Conservation (phyloP, 148 eudicot species). For the Simmondsia chinensis region DNA sequence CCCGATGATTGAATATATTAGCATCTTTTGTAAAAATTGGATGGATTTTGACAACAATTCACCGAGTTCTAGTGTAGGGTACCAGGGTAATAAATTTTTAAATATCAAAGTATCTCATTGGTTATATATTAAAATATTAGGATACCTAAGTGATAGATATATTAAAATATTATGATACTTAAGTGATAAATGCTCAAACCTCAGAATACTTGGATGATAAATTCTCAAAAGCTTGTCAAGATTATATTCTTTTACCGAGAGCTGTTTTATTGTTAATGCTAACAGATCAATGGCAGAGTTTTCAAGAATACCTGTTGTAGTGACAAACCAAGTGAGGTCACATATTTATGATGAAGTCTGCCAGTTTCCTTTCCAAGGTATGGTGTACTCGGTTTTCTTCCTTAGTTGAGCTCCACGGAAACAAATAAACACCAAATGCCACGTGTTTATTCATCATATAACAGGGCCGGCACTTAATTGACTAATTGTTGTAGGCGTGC, state of each 20-base stretch:
- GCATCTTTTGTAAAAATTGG: too few species aligned
- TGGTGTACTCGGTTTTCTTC: slow-evolving; percentile 1
- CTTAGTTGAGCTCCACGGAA: not conserved
- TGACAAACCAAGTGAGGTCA: slow-evolving; percentile 89
- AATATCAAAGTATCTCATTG: too few species aligned
- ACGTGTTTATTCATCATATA: not conserved
- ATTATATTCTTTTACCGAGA: slow-evolving; percentile 1
- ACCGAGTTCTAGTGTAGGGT: too few species aligned
- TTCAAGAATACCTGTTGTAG: slow-evolving; percentile 76
- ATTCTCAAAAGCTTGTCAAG: too few species aligned
- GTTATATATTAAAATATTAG: too few species aligned
- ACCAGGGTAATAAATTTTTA: too few species aligned
- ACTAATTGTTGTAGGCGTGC: not conserved
- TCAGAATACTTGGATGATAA: too few species aligned
- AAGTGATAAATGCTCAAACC: too few species aligned
- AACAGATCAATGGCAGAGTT: slow-evolving; percentile 80
- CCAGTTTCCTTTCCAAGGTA: slow-evolving; percentile 67
- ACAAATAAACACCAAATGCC: not conserved
- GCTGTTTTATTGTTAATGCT: not conserved
- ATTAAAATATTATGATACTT: too few species aligned
- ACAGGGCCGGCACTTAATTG: not conserved
- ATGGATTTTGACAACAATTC: too few species aligned
- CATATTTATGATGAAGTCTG: slow-evolving; percentile 42
- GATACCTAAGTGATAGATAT: too few species aligned
- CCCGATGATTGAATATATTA: too few species aligned